Conservation (phyloP, 768 basidiomycete genomes). For the Baorangia bicolor region DNA sequence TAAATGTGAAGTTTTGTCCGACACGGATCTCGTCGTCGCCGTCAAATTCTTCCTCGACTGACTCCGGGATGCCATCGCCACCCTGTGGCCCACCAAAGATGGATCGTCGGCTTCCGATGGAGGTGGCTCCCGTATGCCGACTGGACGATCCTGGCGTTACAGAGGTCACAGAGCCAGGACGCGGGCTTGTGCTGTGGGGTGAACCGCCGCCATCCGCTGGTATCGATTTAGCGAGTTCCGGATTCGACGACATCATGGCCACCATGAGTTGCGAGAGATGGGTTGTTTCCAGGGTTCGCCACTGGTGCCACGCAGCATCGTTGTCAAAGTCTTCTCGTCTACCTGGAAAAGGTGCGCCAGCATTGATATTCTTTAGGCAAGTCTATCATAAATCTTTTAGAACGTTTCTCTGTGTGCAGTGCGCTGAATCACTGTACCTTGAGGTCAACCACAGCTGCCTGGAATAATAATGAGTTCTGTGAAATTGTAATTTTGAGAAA, state of each 20-base stretch:
- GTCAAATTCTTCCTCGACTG: conserved; percentile 41
- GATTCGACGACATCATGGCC: conserved; percentile 81
- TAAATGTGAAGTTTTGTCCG: conserved; percentile 82
- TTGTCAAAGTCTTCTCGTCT: conserved; percentile 83
- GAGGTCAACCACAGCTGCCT: conserved; percentile 85
- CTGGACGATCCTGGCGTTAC: conserved; percentile 35
- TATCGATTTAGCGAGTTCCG: conserved; percentile 79
- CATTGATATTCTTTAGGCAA: conserved; percentile 88
- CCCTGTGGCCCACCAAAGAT: conserved; percentile 38
- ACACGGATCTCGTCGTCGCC: conserved; percentile 70
- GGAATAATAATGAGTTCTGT: conserved; percentile 6
- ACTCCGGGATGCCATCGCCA: conserved; percentile 33
- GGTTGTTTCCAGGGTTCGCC: conserved; percentile 78
- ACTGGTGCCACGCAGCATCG: conserved; percentile 81
- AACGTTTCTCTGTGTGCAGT: neutral
- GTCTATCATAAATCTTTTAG: conserved; percentile 41
- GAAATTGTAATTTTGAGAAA: neutral
- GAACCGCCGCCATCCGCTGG: conserved; percentile 44
- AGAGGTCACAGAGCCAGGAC: conserved; percentile 62
- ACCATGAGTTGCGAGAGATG: conserved; percentile 88
- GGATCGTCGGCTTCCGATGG: conserved; percentile 69
- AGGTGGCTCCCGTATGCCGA: conserved; percentile 57
- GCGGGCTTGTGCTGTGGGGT: conserved; percentile 32
- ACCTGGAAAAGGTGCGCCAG: conserved; percentile 80
- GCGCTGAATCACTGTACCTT: conserved; percentile 51